Base-by-base conservation (phyloP, 805 yeast genomes). In the Kodamaea hsintzibuensis region DNA sequence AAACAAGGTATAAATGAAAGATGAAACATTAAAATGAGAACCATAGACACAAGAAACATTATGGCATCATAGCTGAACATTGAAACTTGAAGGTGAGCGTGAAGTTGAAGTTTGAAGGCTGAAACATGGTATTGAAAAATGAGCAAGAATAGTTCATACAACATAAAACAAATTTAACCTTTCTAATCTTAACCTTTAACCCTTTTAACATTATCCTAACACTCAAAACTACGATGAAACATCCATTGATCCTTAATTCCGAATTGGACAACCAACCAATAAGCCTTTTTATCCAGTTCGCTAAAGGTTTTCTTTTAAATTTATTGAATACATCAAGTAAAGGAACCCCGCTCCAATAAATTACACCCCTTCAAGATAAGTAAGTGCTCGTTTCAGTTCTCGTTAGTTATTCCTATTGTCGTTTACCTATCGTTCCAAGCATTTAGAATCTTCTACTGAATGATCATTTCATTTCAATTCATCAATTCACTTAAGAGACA, bases 401-500 rank as follows among this genome's bases (percentile, higher is more conserved):
- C 25, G n/a, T n/a, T n/a, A n/a, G n/a, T n/a, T n/a, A 22, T 22
- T 22, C 6, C 25, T 4, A 3, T 22, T 22, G 6, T 22, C 25
- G 25, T 22, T 22, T 22, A 6, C n/a, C n/a, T 22, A 22, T 22
- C 25, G 25, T 22, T 22, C 25, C 25, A 22, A 22, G 25, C 25
- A 22, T 22, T 22, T 22, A 22, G 25, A 30, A 16, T 50, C 47
- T 13, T 43, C 33, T 25, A 30, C 40, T 18, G 42, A 30, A 30
- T 25, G 35, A 10, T 37, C 52, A 17, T 49, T n/a, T 22, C 25
- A 22, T 22, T 22, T 30, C 35, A 30, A 30, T 30, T 30, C 35
- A 30, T 30, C 35, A 30, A 30, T 30, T 30, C 33, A 47, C 27
- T 14, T 19, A 47, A 18, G 42, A 42, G 43, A 42, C 52, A 43